Evolutionary conservation across 371 early-diverging fungal genomes (phyloP), one percentile per base, ranked within the genome.

Genomic region (Mucor plumbeus): DNA sequence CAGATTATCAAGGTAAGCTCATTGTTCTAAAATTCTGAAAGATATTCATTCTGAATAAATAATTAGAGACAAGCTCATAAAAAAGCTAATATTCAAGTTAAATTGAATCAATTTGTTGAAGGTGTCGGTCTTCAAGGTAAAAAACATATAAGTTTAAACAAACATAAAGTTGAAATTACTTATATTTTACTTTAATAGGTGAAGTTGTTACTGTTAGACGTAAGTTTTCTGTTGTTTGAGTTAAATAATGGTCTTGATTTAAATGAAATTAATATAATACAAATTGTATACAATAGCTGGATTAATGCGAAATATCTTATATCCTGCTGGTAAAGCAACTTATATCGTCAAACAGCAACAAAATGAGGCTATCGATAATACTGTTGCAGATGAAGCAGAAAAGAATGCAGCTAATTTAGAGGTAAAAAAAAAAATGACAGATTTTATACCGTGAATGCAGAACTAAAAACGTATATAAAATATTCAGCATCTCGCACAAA

Each of bases 231-330:
- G 40, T 7, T 36, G 21, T 21, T 61, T 11, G 31, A 43, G 21
- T 33, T 26, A n/a, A 35, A 26, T n/a, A 47, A 31, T 33, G 61
- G 44, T 31, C 59, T 59, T 33, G 35, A 61, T 58, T 50, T 17
- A 35, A 47, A 63, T 48, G 56, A 56, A 56, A 34, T 31, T 26
- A 53, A 55, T 34, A 38, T 8, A 50, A 40, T 47, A 21, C 3
- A 26, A 26, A 26, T 1, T 56, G 15, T 50, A 19, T 59, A 17
- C 60, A 55, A 34, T 72, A 83, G 83, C 84, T 57, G 84, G 84
- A 55, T 74, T 81, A 69, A 84, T 84, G 84, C 80, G 84, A 33
- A 84, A 84, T 61, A 70, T 81, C 19, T 58, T 84, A 34, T 77
- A 72, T 64, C 84, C 84, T 56, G n/a, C 76, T 33, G 74, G 72